Evolutionary conservation across 805 yeast genomes (phyloP), one percentile per base, ranked within the genome.

Genomic region (Wickerhamomyces chaumierensis): DNA sequence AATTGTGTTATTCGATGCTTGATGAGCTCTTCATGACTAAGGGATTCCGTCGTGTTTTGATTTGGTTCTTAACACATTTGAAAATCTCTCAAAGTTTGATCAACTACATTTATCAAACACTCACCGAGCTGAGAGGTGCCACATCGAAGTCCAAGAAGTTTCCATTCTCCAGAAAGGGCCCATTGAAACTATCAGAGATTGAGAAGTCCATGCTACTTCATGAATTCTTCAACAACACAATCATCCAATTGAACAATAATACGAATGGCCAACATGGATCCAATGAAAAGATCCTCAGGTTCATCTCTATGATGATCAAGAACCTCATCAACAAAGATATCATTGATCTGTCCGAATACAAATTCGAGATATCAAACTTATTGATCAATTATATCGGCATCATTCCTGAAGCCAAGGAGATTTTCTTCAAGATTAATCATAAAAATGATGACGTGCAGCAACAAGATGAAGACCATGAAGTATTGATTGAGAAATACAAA

Each of bases 1-100:
- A 65, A 11, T 58, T 76, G 3, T 69, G 78, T 0, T 70, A 74
- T 52, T 61, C 69, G 15, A 60, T 80, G 38, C 60, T 80, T 52
- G 87, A 80, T 55, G 90, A 82, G 56, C 60, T 82, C 65, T 60
- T 81, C 39, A 79, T 81, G 84, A 71, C 77, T 37, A 60, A 62
- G 40, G 86, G 86, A 0, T 70, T 66, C 46, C 66, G 88, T 47
- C 57, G 85, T 23, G 72, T 72, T 0, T 51, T 80, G 13, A 75
- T 81, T 33, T 78, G 85, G 84, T 75, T 71, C 44, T 55, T 81
- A 17, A 76, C 86, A 1, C 84, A 76, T 52, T 55, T 75, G 48
- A 71, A 75, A 38, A 55, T 78, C 16, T 73, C 73, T 23, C 70
- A 71, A 46, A 57, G 73, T 40, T 48, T 76, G 33, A 73, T 81